These are phyloP conservation scores for Coemansia sp. DNA, from an alignment of 192 early-diverging fungal genomes.

Conservation along the genomic window DNA sequence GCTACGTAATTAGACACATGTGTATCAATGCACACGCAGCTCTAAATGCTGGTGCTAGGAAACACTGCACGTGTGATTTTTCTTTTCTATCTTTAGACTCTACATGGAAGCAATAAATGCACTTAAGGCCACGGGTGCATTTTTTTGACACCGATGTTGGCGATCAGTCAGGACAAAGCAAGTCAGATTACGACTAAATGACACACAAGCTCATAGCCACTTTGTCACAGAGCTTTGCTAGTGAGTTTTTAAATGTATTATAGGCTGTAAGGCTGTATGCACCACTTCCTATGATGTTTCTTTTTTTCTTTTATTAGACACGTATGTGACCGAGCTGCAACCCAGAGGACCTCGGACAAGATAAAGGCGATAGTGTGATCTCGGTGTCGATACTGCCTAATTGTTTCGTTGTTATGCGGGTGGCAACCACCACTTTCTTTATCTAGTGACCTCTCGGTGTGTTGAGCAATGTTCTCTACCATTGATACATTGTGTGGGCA, in stretches of 20 bases:
- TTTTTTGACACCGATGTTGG: background rate
- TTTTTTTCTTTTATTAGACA: background rate
- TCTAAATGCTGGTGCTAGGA: background rate
- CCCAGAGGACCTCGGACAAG: background rate
- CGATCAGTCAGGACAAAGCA: background rate
- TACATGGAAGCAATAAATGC: background rate
- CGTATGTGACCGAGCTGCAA: background rate
- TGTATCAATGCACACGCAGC: constrained; percentile 3
- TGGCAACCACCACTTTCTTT: background rate
- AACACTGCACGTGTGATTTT: background rate
- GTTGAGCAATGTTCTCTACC: background rate
- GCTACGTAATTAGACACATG: constrained; percentile 2
- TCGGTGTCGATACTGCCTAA: background rate
- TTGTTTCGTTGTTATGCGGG: background rate
- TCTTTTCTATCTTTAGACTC: background rate
- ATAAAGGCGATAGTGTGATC: background rate
- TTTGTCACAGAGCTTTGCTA: background rate
- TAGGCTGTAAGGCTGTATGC: background rate
- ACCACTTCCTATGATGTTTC: background rate
- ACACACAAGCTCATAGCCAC: background rate
- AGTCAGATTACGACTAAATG: background rate
- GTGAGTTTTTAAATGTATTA: background rate
- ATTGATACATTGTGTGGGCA: background rate
- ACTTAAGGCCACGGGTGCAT: background rate
- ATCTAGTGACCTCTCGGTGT: background rate